Percentiles rank a stretch among this genome's conserved stretches.
phyloP scores from a whole-genome alignment of 768 basidiomycete genomes.

The Holtermanniella nyarrowii region DNA sequence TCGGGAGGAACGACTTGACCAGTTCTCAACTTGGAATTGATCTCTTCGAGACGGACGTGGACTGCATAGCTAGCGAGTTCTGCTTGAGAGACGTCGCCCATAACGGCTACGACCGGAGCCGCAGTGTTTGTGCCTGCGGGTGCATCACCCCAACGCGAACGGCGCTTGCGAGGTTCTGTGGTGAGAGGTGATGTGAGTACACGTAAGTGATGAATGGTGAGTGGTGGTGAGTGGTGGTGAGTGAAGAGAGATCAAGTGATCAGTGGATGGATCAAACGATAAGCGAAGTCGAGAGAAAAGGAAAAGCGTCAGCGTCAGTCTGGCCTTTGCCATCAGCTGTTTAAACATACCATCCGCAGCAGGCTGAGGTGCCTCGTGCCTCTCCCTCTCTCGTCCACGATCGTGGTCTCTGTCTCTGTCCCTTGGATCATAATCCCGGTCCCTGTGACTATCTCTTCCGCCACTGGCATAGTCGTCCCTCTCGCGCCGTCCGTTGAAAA shows the following conservation, averaged over 20 bases:
- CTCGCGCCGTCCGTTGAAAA: constrained; percentile 46
- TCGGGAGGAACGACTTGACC: constrained; percentile 96
- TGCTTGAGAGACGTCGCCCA: constrained; percentile 77
- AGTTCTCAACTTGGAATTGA: constrained; percentile 82
- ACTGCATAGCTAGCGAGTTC: constrained; percentile 98
- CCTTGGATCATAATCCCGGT: constrained; percentile 6
- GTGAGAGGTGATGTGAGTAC: constrained; percentile 10
- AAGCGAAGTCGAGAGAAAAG: constrained; percentile 41
- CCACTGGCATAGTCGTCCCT: constrained; percentile 44
- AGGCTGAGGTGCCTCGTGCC: constrained; percentile 48
- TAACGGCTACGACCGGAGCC: constrained; percentile 87
- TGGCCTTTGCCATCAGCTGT: constrained; percentile 7
- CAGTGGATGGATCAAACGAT: constrained; percentile 21
- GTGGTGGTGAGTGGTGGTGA: constrained; percentile 48
- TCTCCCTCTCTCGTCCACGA: constrained; percentile 13
- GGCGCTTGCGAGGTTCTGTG: constrained; percentile 82
- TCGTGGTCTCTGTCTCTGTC: constrained; percentile 8
- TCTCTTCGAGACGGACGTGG: constrained; percentile 90
- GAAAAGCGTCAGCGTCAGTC: constrained; percentile 9
- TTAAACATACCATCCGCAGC: constrained; percentile 25
- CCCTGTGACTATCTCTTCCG: constrained; percentile 15
- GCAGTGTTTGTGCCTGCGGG: constrained; percentile 66
- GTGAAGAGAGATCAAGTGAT: constrained; percentile 40
- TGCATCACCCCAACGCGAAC: constrained; percentile 94
- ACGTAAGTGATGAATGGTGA: constrained; percentile 41